Evolutionary conservation across 306 rosid species (phyloP).

Genomic region (Calophaca sinica): DNA sequence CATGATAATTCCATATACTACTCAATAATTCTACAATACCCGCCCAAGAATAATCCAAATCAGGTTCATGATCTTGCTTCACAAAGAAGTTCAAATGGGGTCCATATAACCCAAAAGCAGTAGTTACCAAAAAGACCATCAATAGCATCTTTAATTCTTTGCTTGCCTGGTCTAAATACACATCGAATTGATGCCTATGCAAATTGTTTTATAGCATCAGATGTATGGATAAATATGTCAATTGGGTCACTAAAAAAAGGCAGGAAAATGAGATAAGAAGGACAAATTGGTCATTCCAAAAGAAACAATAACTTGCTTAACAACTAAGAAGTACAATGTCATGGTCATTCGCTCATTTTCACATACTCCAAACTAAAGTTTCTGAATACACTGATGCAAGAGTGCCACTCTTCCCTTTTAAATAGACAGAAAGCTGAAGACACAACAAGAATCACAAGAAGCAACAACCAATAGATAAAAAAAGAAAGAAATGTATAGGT

Average conservation of each 20-base stretch:
- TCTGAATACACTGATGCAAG: conserved; percentile 40
- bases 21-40: conserved; percentile 44
- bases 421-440: conserved; percentile 48
- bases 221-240: conserved; percentile 41
- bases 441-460: conserved; percentile 24
- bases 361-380: conserved; percentile 44
- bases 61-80: conserved; percentile 62
- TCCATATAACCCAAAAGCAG: conserved; percentile 51
- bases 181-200: conserved; percentile 47
- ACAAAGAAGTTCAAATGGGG: conserved; percentile 63
- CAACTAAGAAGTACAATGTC: conserved; percentile 54
- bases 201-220: neutral
- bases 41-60: conserved; percentile 49
- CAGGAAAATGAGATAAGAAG: no score
- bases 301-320: conserved; percentile 57
- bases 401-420: conserved; percentile 41
- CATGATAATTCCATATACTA: conserved; percentile 30
- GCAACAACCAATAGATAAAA: conserved; percentile 1
- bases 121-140: conserved; percentile 57
- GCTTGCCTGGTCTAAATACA: conserved; percentile 46
- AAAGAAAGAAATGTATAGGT: conserved; percentile 62
- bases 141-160: conserved; percentile 44
- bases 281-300: conserved; percentile 43
- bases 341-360: conserved; percentile 45
- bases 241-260: conserved; percentile 27